Evolutionary conservation across 2,329 filamentous ascomycete genomes (phyloP), one percentile per base, ranked within the genome.

Genomic region (Botrytis medusae): DNA sequence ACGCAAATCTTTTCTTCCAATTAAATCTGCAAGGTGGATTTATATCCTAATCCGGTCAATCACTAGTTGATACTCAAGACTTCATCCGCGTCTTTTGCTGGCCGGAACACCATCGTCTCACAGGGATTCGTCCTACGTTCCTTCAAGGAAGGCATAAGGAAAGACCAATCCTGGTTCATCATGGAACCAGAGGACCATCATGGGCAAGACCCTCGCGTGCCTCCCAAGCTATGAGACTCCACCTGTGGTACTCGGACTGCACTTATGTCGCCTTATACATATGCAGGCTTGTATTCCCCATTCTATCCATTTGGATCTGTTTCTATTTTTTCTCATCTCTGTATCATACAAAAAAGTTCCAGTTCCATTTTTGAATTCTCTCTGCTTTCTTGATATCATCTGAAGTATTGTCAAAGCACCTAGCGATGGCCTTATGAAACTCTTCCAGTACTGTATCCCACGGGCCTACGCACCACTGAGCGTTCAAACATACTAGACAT

Each of bases 381-480:
- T 69, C 29, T 72, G 51, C 63, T 72, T 60, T 72, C 65, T 70
- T 67, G n/a, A 74, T 46, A 69, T 48, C 69, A 46, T 71, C 63
- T 67, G 48, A 69, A 63, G 61, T 60, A 71, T 59, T 42, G 74
- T 62, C 34, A 72, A 48, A 68, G n/a, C 63, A 71, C 32, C 64
- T 71, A 64, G 32, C 60, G 74, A 77, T 77, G 76, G 70, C 70
- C 68, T 73, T 68, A 74, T 77, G 74, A 77, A 75, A 74, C 70
- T 62, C 64, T 68, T 73, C 46, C 37, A 57, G 48, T 32, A 63
- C 65, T 46, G 67, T 68, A 46, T 61, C 67, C 59, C 61, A 68
- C 68, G 74, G 73, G 63, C 71, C 74, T 73, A 59, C 74, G 73
- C 75, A 76, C 69, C 73, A 73, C 71, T 72, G 40, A 59, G 75